Percentiles rank a stretch among this genome's conserved stretches.
Evolutionary conservation across 2,329 filamentous ascomycete species (phyloP).

Genomic region (Elsinoe australis): DNA sequence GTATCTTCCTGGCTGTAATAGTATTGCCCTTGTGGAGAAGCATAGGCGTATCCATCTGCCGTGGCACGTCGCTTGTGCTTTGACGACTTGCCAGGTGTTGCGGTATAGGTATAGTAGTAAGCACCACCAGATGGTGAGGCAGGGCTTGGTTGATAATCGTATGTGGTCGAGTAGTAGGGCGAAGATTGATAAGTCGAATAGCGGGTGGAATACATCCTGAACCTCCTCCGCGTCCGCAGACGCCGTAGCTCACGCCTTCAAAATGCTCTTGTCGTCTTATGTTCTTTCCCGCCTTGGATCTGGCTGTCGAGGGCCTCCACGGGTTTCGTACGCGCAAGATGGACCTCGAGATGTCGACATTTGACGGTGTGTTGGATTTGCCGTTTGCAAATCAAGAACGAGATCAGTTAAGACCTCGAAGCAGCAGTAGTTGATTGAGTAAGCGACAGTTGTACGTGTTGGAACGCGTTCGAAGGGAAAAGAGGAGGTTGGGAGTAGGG

Average conservation of each 20-base stretch:
- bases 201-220: conserved; percentile 16
- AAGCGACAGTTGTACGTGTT: conserved; percentile 8
- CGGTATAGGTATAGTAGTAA: conserved; percentile 46
- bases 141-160: conserved; percentile 43
- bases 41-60: conserved; percentile 40
- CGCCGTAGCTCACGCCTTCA: background rate
- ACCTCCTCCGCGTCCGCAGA: conserved; percentile 14
- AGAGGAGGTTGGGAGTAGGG: conserved; percentile 12
- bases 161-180: conserved; percentile 42
- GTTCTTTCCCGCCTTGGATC: conserved; percentile 13
- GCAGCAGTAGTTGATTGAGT: conserved; percentile 1
- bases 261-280: conserved; percentile 1
- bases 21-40: conserved; percentile 37
- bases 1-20: conserved; percentile 9
- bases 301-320: conserved; percentile 15
- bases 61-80: conserved; percentile 52
- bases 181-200: conserved; percentile 26
- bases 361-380: conserved; percentile 9
- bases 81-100: conserved; percentile 43
- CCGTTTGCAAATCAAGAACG: conserved; percentile 12
- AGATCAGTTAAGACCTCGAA: conserved; percentile 17
- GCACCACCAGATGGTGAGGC: conserved; percentile 42
- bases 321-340: conserved; percentile 11
- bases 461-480: conserved; percentile 17
- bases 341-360: conserved; percentile 11